Evolutionary conservation across 495 filamentous ascomycete species (phyloP), one percentile per base, ranked within the genome.

Genomic region (Hyphodiscus hymeniophilus): DNA sequence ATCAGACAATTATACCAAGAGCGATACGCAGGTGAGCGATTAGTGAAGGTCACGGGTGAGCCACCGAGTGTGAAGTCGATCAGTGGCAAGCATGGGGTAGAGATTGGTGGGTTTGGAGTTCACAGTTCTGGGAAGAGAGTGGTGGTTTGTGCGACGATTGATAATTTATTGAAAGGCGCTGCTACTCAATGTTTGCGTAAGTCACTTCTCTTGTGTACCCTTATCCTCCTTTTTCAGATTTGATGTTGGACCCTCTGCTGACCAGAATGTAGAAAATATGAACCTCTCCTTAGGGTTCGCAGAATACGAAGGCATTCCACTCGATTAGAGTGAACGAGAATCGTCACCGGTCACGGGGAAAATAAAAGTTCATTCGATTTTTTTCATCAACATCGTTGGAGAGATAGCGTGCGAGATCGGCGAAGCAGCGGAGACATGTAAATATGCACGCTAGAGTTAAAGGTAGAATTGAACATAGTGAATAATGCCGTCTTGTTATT

Each of bases 1-100:
- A 89, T 98, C 60, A 79, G 92, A 51, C 87, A 94, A 61, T 70
- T 97, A 45, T 98, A 94, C 72, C 89, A 95, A 65, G 92, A 98
- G 48, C 77, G 92, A 10, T 98, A 96, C 59, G 91, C 91, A 20
- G 89, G 88, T 36, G 92, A 98, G 75, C 85, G 84, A 66, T 79
- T 98, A 30, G 85, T 98, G 52, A 95, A 90, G 74, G 79, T 97
- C 36, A 73, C 82, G 20, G 92, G 92, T 50, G 91, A 98, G 65
- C 75, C 84, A 2, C 92, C 92, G 28, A 65, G 79, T 2, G 92
- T 98, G 38, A 95, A 92, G 68, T 69, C 79, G 63, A 96, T 98
- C 58, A 79, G 81, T 49, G 87, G 86, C 31, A 91, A 83, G 67
- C 92, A 98, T 60, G 89, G 89, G 7, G 80, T 95, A 16, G 89